Base-by-base conservation (phyloP, 108 stramenopile species). In the Hondaea fermentalgiana region DNA sequence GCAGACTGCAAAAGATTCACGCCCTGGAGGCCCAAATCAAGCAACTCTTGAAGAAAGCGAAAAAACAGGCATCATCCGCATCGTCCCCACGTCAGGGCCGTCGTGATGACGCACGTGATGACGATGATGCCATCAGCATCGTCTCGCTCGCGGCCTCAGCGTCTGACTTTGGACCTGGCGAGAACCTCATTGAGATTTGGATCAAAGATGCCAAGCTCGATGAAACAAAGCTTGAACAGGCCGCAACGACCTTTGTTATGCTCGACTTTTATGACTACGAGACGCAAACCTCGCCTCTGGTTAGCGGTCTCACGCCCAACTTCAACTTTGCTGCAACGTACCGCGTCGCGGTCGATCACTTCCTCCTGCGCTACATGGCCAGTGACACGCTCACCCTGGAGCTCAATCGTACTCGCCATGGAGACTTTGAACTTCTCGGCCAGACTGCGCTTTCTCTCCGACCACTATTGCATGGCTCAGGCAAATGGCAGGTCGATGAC, bases 241-340 rank as follows among this genome's bases (percentile, higher is more conserved):
- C 64, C 60, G 29, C 44, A 5, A 91, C 92, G 25, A 91, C 93
- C 83, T 94, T 95, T 87, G 89, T 92, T 35, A 90, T 94, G 35
- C 69, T 95, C 5, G 94, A 95, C 89, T 95, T 95, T 89, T 93
- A 93, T 58, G 92, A 94, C 90, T 95, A 88, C 89, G 94, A 95
- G 90, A 91, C 93, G 44, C 94, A 94, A 88, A 91, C 94, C 51
- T 93, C 94, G 51, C 92, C 94, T 35, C 88, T 93, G 23, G n/a
- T 92, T 16, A 58, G 90, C 0, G 94, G 94, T 5, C 28, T 44
- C 17, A 60, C 90, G 59, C 94, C 94, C 35, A 59, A 55, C n/a
- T 95, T 92, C 53, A 92, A 94, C 72, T 95, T 95, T 57, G 94
- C 94, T 17, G 93, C 93, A 2, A 92, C 93, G 5, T 94, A 92